Evolutionary conservation across 768 basidiomycete genomes (phyloP).

Genomic region (Leccinum longicurvipes): DNA sequence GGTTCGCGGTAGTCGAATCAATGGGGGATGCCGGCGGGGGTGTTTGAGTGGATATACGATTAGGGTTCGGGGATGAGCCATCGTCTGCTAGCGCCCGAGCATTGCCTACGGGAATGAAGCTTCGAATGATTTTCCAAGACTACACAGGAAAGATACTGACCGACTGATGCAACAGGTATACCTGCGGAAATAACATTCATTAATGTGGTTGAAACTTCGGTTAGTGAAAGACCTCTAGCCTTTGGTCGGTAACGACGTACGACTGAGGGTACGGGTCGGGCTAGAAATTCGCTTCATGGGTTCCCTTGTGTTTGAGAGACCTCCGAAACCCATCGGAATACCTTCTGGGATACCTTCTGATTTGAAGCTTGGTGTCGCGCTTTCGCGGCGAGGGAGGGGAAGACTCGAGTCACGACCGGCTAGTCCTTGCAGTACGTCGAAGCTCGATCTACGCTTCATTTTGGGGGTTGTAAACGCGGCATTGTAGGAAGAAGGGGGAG

Average conservation of each 20-base stretch:
- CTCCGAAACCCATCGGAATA: constrained; percentile 57
- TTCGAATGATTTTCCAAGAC: constrained; percentile 14
- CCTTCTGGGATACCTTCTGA: constrained; percentile 68
- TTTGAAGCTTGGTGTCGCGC: constrained; percentile 34
- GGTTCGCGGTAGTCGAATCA: constrained; percentile 34
- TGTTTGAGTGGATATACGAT: constrained; percentile 30
- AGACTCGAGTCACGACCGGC: constrained; percentile 76
- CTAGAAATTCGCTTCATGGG: constrained; percentile 56
- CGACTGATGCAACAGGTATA: constrained; percentile 75
- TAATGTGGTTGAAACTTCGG: constrained; percentile 18
- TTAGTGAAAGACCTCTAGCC: constrained; percentile 19
- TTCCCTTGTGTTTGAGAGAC: constrained; percentile 36
- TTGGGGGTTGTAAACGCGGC: constrained; percentile 40
- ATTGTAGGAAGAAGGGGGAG: constrained; percentile 33
- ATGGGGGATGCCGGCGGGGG: constrained; percentile 31
- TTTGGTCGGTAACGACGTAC: constrained; percentile 46
- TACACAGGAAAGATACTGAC: constrained; percentile 41
- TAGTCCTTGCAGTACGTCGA: constrained; percentile 64
- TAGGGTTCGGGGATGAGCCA: constrained; percentile 38
- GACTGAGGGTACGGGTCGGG: constrained; percentile 75
- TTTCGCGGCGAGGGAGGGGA: constrained; percentile 63
- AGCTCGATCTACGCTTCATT: constrained; percentile 63
- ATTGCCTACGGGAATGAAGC: constrained; percentile 53
- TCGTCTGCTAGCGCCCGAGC: constrained; percentile 82
- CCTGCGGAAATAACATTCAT: constrained; percentile 42